Evolutionary conservation across 1,139 yeast species (phyloP).

Genomic region (Lodderomyces margitis): DNA sequence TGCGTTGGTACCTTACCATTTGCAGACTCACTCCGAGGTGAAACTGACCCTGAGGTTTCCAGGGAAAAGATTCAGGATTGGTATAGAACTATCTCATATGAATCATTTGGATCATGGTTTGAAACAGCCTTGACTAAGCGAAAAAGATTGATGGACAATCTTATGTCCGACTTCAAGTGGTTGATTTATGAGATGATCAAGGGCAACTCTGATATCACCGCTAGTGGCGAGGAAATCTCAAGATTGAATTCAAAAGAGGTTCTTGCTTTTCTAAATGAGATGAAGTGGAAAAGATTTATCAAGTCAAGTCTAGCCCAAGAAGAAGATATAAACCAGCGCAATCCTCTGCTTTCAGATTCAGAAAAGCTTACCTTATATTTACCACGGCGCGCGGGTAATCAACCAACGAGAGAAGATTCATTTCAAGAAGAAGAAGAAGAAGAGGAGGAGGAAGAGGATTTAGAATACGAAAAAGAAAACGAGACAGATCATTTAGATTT

Average conservation of each 20-base stretch:
- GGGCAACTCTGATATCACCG: constrained; percentile 17
- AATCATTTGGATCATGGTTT: constrained; percentile 30
- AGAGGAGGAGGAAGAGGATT: constrained; percentile 13
- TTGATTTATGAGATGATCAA: constrained; percentile 34
- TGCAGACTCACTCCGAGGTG: constrained; percentile 25
- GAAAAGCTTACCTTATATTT: neutral
- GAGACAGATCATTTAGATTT: constrained; percentile 15
- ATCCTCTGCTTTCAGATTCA: neutral
- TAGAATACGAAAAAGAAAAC: constrained; percentile 9
- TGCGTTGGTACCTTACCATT: constrained; percentile 73
- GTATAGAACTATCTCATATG: constrained; percentile 24
- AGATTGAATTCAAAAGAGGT: constrained; percentile 19
- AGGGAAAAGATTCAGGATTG: constrained; percentile 29
- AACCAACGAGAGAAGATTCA: neutral
- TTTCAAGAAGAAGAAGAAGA: neutral
- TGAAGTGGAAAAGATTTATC: constrained; percentile 19
- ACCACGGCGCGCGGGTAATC: neutral
- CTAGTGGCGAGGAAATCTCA: constrained; percentile 4
- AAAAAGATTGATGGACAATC: constrained; percentile 10
- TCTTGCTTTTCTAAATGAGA: constrained; percentile 19
- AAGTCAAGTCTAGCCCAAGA: neutral
- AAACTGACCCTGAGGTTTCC: constrained; percentile 32
- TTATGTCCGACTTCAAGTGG: constrained; percentile 21
- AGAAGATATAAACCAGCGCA: neutral
- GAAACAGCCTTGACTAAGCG: constrained; percentile 8